Conservation (phyloP, 495 filamentous ascomycete genomes). For the Friedmanniomyces endolithicus region DNA sequence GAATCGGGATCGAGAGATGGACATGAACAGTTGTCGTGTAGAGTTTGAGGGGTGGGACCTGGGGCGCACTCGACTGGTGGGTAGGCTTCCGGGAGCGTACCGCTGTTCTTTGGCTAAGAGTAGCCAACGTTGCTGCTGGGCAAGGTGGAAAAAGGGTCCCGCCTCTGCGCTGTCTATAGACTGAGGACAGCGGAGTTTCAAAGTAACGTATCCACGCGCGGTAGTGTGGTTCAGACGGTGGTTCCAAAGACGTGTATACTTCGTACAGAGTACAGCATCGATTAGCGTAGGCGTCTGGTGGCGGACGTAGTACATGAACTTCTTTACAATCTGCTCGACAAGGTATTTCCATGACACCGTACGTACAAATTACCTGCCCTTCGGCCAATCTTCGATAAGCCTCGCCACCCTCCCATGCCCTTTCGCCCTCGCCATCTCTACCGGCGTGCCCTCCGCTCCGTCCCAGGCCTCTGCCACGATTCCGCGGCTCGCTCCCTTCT, state of each 20-base stretch:
- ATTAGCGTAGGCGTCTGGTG: not conserved
- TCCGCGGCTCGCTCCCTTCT: slow-evolving; percentile 2
- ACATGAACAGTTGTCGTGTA: no score
- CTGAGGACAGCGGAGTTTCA: no score
- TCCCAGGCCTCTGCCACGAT: slow-evolving; percentile 3
- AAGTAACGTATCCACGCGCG: no score
- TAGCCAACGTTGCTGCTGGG: no score
- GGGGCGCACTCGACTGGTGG: no score
- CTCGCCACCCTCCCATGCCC: slow-evolving; percentile 8
- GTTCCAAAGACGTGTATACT: not conserved
- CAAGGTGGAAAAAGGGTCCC: no score
- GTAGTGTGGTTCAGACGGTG: not conserved
- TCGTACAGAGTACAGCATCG: not conserved
- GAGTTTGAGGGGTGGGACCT: no score
- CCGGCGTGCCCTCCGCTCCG: slow-evolving; percentile 6
- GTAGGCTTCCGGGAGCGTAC: no score
- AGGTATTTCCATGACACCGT: not conserved
- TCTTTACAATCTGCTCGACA: not conserved
- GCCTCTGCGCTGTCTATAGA: no score
- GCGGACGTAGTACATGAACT: not conserved
- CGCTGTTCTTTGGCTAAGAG: no score
- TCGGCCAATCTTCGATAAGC: not conserved
- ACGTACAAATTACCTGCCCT: not conserved
- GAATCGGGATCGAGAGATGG: no score
- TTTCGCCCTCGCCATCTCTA: slow-evolving; percentile 12